Base-by-base conservation (phyloP, 352 stramenopile species). In the Achlya hypogyna region DNA sequence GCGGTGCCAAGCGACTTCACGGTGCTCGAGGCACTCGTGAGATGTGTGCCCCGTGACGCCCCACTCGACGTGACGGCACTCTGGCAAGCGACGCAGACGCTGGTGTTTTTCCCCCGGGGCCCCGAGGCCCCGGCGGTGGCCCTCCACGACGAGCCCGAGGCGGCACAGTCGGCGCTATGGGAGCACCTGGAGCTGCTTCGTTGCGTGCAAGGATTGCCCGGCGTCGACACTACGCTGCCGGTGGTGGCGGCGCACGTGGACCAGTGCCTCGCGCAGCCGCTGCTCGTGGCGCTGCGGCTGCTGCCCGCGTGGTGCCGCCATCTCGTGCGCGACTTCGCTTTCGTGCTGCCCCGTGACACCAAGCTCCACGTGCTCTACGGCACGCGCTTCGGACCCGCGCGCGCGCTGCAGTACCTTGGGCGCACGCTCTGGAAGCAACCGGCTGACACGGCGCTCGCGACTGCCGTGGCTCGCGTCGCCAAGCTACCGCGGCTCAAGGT, bases 401-500 rank as follows among this genome's bases (percentile, higher is more conserved):
- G 83, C 23, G 78, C 83, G 6, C 88, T 91, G 63, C 75, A 84
- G 53, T 87, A 87, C 63, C 65, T 91, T 14, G 86, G 79, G 52
- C 72, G 77, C 1, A 82, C 81, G 16, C 69, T 91, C 16, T 91
- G 83, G 83, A 86, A 81, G 32, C 71, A 76, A 40, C 78, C 80
- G 0, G 75, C 84, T 23, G 68, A 64, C 74, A 76, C 18, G 67
- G 74, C 28, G 63, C 63, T 40, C 71, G 78, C n/a, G 75, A 88
- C 49, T 69, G 74, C 8, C 75, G 53, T 71, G 9, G 72, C 78
- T 1, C 75, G 80, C 51, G 89, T 89, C 72, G 81, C 86, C 5
- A 89, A 88, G 56, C 75, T 91, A 9, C 81, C 81, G 43, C 83
- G 83, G 1, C 66, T 91, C 1, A 91, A 91, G 70, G 83, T 91